phyloP scores from a whole-genome alignment of 2,329 filamentous ascomycete species.

The Neofusicoccum cordaticola region DNA sequence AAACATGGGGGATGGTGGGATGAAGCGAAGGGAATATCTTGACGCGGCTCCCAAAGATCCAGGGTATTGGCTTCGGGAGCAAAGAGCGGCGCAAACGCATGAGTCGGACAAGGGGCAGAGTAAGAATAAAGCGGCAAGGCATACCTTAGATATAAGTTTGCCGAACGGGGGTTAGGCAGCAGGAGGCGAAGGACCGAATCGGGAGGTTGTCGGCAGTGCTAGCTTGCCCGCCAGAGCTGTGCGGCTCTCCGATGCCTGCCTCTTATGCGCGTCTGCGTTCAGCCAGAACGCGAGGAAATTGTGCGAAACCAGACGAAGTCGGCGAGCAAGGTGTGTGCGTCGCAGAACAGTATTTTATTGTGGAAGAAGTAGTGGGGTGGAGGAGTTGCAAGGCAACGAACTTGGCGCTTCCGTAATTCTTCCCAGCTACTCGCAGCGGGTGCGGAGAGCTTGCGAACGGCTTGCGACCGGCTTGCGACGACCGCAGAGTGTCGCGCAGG shows the following conservation, averaged over 20 bases:
- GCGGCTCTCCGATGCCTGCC: conserved; percentile 6
- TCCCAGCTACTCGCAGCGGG: neutral
- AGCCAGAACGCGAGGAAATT: neutral
- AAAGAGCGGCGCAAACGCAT: neutral
- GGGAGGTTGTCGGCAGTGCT: neutral
- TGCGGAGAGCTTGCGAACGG: neutral
- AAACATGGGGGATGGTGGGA: neutral
- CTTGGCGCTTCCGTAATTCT: neutral
- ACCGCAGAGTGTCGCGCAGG: neutral
- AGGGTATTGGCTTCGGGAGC: neutral
- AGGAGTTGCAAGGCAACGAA: neutral
- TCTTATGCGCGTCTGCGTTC: neutral
- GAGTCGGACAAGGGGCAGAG: neutral
- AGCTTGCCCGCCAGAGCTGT: conserved; percentile 1
- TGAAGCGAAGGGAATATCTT: neutral
- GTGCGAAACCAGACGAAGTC: neutral
- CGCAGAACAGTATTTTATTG: neutral
- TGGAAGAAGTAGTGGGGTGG: neutral
- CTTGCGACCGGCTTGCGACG: neutral
- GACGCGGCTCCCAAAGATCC: neutral
- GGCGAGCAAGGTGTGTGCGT: neutral
- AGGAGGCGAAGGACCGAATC: conserved; percentile 6
- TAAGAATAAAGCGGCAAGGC: neutral
- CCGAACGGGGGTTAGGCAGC: neutral
- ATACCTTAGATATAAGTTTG: neutral